phyloP scores from a whole-genome alignment of 2,329 filamentous ascomycete genomes.

The Aspergillus pseudotamarii region DNA sequence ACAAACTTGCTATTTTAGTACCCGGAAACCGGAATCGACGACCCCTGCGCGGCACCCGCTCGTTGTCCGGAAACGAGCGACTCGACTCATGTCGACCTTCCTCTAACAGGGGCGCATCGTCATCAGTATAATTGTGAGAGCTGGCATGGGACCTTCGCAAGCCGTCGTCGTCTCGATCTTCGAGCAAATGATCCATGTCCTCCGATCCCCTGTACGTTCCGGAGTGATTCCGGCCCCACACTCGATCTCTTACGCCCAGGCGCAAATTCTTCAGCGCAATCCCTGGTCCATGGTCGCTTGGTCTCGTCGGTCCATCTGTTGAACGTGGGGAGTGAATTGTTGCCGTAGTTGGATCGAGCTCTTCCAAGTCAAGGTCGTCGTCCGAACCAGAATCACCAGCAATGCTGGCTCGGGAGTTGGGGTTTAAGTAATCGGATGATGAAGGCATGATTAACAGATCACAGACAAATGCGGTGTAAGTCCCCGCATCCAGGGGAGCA shows the following conservation, averaged over 20 bases:
- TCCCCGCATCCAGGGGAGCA: conserved; percentile 21
- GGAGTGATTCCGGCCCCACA: conserved; percentile 41
- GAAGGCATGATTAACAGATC: conserved; percentile 35
- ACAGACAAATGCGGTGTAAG: conserved; percentile 6
- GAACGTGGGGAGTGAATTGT: conserved; percentile 28
- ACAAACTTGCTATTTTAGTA: conserved; percentile 57
- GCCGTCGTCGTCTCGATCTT: conserved; percentile 60
- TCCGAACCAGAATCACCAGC: conserved; percentile 42
- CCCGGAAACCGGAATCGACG: conserved; percentile 66
- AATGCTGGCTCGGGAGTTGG: conserved; percentile 35
- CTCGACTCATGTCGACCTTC: conserved; percentile 44
- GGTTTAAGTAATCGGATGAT: conserved; percentile 40
- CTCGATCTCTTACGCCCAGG: conserved; percentile 49
- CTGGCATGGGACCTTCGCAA: conserved; percentile 64
- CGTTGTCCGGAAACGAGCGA: conserved; percentile 33
- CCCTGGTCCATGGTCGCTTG: conserved; percentile 38
- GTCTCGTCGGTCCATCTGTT: conserved; percentile 30
- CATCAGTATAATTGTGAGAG: conserved; percentile 58
- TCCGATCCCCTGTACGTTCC: conserved; percentile 51
- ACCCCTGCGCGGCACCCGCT: conserved; percentile 51
- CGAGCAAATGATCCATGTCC: conserved; percentile 68
- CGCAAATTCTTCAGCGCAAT: conserved; percentile 55
- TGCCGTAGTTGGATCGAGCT: conserved; percentile 45
- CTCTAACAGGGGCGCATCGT: conserved; percentile 74
- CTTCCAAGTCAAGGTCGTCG: conserved; percentile 50